These are phyloP conservation scores for Yamadazyma spencermartinsiae DNA, from an alignment of 1,139 yeast species.

Conservation along the genomic window DNA sequence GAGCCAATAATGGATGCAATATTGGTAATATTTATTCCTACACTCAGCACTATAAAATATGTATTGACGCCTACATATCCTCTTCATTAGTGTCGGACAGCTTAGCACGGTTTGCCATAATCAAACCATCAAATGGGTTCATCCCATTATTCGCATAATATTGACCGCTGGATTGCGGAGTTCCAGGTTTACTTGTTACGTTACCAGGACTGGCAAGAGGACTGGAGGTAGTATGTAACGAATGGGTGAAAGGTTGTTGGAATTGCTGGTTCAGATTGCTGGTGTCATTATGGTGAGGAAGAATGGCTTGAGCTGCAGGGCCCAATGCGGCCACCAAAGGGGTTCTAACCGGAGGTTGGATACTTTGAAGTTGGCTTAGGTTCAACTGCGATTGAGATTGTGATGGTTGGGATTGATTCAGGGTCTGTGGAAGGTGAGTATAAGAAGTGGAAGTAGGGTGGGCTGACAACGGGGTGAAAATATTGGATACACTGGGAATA, in stretches of 20 bases:
- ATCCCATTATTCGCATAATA: conserved; percentile 38
- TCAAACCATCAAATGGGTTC: conserved; percentile 45
- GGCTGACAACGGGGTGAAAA: conserved; percentile 35
- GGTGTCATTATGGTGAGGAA: conserved; percentile 16
- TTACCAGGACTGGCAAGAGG: conserved; percentile 23
- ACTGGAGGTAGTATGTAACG: conserved; percentile 10
- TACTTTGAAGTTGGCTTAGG: conserved; percentile 9
- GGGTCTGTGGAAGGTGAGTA: conserved; percentile 6
- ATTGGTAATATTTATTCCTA: too few relatives aligned
- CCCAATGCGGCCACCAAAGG: conserved; percentile 37
- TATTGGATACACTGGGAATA: conserved; percentile 35
- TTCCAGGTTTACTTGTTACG: conserved; percentile 19
- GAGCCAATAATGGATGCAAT: too few relatives aligned
- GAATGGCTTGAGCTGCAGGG: conserved; percentile 25
- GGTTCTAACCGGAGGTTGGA: conserved; percentile 29
- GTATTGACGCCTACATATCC: too few relatives aligned
- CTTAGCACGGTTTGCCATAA: conserved; percentile 26
- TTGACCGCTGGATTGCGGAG: conserved; percentile 39
- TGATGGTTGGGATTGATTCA: conserved; percentile 1
- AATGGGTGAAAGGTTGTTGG: conserved; percentile 5
- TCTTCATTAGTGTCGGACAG: neutral
- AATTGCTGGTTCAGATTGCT: conserved; percentile 4
- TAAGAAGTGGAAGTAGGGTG: conserved; percentile 24
- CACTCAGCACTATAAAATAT: too few relatives aligned
- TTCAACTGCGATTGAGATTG: conserved; percentile 1